Percentiles rank a stretch among this genome's conserved stretches.
These are phyloP conservation scores for Scheffersomyces stipitis DNA, from an alignment of 805 yeast species.

Conservation along the genomic window DNA sequence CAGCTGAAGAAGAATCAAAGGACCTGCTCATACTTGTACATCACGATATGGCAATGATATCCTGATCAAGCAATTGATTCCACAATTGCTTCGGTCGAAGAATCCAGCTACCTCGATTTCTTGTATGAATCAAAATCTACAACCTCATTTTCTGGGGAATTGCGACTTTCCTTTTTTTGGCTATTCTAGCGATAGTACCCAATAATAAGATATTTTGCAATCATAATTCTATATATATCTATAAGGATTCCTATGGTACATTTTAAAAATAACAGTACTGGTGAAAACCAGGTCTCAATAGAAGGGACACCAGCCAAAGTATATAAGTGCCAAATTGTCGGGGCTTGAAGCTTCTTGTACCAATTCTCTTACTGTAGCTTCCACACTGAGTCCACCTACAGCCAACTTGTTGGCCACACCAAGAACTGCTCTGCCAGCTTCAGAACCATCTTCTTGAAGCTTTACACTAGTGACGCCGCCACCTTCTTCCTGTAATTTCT, in stretches of 20 bases:
- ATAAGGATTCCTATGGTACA: not conserved
- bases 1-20: too few relatives aligned
- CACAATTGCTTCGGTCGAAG: too few relatives aligned
- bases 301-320: constrained; percentile 84
- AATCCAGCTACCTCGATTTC: too few relatives aligned
- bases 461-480: constrained; percentile 11
- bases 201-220: too few relatives aligned
- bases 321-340: constrained; percentile 69
- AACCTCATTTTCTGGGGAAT: too few relatives aligned
- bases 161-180: too few relatives aligned
- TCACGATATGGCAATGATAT: too few relatives aligned
- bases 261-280: not conserved
- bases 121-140: too few relatives aligned
- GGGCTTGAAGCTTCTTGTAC: constrained; percentile 73
- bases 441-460: constrained; percentile 51
- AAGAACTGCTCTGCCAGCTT: constrained; percentile 76
- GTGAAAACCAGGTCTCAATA: constrained; percentile 42
- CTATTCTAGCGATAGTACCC: too few relatives aligned
- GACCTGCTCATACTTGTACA: too few relatives aligned
- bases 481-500: constrained; percentile 48
- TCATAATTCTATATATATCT: constrained; percentile 2
- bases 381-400: constrained; percentile 70
- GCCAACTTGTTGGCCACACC: constrained; percentile 69
- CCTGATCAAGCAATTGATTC: too few relatives aligned
- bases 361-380: constrained; percentile 80